Conservation (phyloP, 2,329 filamentous ascomycete genomes). For the Cucurbitaria berberidis region DNA sequence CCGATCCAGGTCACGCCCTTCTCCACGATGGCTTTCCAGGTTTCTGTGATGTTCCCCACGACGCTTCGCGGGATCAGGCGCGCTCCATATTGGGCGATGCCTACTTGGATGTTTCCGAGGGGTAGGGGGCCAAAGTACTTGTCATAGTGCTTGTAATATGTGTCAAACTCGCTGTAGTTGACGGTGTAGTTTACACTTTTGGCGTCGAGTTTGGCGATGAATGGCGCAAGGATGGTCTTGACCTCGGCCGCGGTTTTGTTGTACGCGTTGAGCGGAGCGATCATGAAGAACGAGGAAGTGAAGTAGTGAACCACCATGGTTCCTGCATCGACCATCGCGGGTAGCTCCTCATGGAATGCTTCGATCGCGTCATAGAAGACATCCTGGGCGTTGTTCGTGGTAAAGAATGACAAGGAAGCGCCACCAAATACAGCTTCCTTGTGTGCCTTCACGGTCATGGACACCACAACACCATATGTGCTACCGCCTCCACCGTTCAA, state of each 20-base stretch:
- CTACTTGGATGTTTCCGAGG: neutral
- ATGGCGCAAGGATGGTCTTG: slow-evolving; percentile 11
- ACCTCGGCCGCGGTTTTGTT: slow-evolving; percentile 18
- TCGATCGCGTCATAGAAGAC: no score
- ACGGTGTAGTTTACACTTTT: slow-evolving; percentile 12
- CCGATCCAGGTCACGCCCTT: no score
- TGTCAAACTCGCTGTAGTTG: neutral
- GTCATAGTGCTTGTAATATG: neutral
- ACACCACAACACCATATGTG: slow-evolving; percentile 28
- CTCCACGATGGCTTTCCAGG: no score
- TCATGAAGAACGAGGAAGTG: no score
- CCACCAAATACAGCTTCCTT: no score
- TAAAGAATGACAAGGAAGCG: no score
- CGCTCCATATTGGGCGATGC: neutral
- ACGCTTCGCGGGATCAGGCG: neutral
- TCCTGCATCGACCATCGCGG: slow-evolving; percentile 14
- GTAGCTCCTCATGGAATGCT: neutral
- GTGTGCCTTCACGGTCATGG: slow-evolving; percentile 22
- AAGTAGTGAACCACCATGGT: no score
- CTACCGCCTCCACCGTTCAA: slow-evolving; percentile 26
- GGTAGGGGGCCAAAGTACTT: neutral
- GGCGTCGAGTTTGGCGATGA: slow-evolving; percentile 8
- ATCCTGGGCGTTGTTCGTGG: no score
- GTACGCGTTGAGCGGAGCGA: slow-evolving; percentile 21
- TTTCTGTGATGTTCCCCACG: no score